Base-by-base conservation (phyloP, 1,284 basidiomycete genomes). In the Coniophora puteana region DNA sequence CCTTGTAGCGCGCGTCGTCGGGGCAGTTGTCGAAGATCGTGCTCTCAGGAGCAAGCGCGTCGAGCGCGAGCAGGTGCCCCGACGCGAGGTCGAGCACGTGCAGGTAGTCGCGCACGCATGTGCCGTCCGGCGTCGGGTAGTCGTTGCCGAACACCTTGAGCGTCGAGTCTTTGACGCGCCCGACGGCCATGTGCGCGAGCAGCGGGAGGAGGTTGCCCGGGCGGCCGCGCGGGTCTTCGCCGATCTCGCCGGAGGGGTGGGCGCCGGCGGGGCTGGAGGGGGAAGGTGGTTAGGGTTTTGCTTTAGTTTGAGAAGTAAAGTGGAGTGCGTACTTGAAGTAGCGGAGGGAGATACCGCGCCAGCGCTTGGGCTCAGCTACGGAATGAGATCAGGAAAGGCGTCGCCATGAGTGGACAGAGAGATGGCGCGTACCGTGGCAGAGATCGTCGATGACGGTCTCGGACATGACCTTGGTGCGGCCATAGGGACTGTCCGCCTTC, bases 101-200 rank as follows among this genome's bases (percentile, higher is more conserved):
- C 22, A 99, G 78, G 70, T 99, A 99, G 70, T 99, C 96, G 42
- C 96, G 89, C 22, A 96, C 90, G 56, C 93, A 97, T 5, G 93
- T 98, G 13, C 95, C 95, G 61, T 99, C 95, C 88, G 80, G 82
- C 2, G 95, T 99, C 21, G 94, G 93, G 66, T 97, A 99, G 67
- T 99, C 93, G 61, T 96, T 92, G 36, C 96, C 96, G 60, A 98
- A 99, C 11, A 99, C 90, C 61, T 93, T 89, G 43, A 99, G 72
- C 6, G 78, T 82, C 8, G 80, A 68, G 45, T 89, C 82, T 50
- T 86, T 80, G 55, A 94, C 81, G 49, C 93, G 84, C 30, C 96
- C 96, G 40, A 93, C 72, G 3, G 96, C 94, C 79, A 99, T 98
- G 45, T 97, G 93, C 4, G 93, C 89, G 30, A 99, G 80, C 7